phyloP scores from a whole-genome alignment of 345 rosid genomes.

The Eucalyptus coolabah region DNA sequence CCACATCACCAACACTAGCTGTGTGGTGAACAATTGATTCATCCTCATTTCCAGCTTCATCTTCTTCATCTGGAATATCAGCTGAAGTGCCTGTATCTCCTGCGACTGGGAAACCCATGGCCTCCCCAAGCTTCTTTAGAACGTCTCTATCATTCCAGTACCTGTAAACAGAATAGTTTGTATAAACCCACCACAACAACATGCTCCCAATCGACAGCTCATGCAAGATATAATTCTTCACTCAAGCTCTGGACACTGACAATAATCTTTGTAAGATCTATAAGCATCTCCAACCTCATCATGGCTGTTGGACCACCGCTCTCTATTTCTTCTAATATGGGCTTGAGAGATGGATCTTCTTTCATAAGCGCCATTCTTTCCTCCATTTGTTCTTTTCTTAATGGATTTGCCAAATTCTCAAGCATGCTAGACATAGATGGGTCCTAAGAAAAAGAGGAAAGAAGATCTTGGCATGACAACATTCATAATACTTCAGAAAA shows the following conservation, averaged over 20 bases:
- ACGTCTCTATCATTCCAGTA: conserved; percentile 93
- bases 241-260: not conserved
- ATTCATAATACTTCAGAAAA: not conserved
- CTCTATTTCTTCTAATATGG: conserved; percentile 89
- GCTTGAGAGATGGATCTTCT: conserved; percentile 87
- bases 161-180: conserved; percentile 21
- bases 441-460: conserved; percentile 36
- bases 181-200: not conserved
- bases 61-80: conserved; percentile 48
- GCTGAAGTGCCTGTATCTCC: conserved; percentile 62
- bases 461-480: not conserved
- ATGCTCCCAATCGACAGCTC: not conserved
- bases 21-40: conserved; percentile 84
- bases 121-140: conserved; percentile 85
- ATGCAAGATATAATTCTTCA: not conserved
- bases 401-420: conserved; percentile 70
- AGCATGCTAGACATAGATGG: conserved; percentile 90
- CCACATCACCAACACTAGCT: conserved; percentile 93
- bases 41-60: conserved; percentile 73
- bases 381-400: conserved; percentile 69
- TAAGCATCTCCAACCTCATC: conserved; percentile 62
- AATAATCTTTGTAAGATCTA: not conserved
- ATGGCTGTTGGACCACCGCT: conserved; percentile 84
- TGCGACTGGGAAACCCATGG: conserved; percentile 80
- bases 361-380: conserved; percentile 79